Percentiles rank a stretch among this genome's conserved stretches.
phyloP scores from a whole-genome alignment of 306 rosid species.

The Sechiopsis laciniata region DNA sequence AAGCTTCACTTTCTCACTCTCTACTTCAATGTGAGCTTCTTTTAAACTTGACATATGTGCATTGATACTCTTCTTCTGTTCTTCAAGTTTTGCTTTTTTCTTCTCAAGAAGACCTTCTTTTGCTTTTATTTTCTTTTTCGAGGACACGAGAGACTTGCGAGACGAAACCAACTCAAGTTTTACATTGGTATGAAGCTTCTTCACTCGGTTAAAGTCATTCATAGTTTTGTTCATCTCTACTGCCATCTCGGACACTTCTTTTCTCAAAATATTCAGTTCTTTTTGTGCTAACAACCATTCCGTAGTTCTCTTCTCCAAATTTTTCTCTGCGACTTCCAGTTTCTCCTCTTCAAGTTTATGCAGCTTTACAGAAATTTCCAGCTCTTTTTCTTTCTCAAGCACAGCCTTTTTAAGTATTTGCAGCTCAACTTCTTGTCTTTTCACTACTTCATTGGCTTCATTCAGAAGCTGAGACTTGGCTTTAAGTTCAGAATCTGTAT shows the following conservation, averaged over 20 bases:
- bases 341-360: constrained; percentile 58
- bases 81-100: constrained; percentile 58
- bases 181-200: constrained; percentile 58
- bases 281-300: constrained; percentile 72
- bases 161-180: constrained; percentile 85
- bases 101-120: constrained; percentile 55
- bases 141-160: constrained; percentile 64
- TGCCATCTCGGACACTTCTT: constrained; percentile 43
- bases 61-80: constrained; percentile 50
- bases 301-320: constrained; percentile 66
- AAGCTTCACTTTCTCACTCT: constrained; percentile 61
- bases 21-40: constrained; percentile 67
- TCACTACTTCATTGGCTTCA: constrained; percentile 65
- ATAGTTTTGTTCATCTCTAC: constrained; percentile 46
- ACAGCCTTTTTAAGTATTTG: constrained; percentile 41
- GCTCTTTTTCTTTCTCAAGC: constrained; percentile 50
- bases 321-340: constrained; percentile 51
- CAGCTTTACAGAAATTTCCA: constrained; percentile 34
- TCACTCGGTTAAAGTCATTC: constrained; percentile 60
- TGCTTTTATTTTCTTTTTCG: constrained; percentile 60
- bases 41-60: constrained; percentile 54
- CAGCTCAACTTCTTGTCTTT: constrained; percentile 62
- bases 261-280: constrained; percentile 59
- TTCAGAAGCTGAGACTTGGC: constrained; percentile 52
- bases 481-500: constrained; percentile 41